Conservation (phyloP, 805 yeast species). For the Candida quercuum region DNA sequence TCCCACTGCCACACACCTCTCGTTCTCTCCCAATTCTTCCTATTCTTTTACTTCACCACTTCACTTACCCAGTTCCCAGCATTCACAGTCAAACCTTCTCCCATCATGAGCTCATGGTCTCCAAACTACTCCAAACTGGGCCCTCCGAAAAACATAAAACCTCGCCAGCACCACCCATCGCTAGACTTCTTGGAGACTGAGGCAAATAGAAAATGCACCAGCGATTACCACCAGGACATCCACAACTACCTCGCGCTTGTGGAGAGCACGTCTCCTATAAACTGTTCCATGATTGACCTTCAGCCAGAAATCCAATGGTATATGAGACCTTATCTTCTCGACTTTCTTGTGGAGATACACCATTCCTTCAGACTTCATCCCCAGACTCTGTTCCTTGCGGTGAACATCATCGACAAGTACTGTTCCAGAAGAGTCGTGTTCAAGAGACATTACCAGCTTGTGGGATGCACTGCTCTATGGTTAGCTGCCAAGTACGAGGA, state of each 20-base stretch:
- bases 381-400: conserved; percentile 61
- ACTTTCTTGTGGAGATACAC: conserved; percentile 66
- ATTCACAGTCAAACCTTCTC: not conserved
- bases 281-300: conserved; percentile 56
- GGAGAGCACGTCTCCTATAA: conserved; percentile 29
- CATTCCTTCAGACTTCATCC: conserved; percentile 55
- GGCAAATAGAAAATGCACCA: conserved; percentile 33
- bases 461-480: conserved; percentile 85
- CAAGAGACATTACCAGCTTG: conserved; percentile 76
- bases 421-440: conserved; percentile 76
- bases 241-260: conserved; percentile 32
- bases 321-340: conserved; percentile 74
- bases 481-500: conserved; percentile 76
- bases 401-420: conserved; percentile 75
- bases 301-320: conserved; percentile 84
- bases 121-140: conserved; percentile 19
- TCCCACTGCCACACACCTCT: no score
- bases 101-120: conserved; percentile 11
- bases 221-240: conserved; percentile 40
- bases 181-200: conserved; percentile 41
- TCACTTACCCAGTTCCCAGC: not conserved
- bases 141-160: conserved; percentile 25
- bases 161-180: conserved; percentile 27
- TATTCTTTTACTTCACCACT: no score
- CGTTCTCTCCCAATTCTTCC: no score